Evolutionary conservation across 1,284 basidiomycete species (phyloP).

Genomic region (Irpex sp.): DNA sequence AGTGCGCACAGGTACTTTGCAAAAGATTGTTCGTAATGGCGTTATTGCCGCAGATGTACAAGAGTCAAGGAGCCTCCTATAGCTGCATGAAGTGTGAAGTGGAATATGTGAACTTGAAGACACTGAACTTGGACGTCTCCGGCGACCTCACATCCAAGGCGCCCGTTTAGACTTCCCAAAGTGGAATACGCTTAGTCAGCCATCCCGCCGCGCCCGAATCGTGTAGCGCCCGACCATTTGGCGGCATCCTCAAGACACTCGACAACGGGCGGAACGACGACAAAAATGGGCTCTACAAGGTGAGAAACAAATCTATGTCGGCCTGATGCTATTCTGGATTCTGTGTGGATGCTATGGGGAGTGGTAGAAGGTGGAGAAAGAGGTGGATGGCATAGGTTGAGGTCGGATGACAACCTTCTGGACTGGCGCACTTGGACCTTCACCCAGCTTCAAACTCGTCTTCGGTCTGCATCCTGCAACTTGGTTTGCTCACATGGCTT

Average conservation of each 20-base stretch:
- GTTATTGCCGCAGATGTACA: no score
- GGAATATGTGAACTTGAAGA: no score
- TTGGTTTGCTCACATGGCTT: neutral
- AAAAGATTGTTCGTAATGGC: no score
- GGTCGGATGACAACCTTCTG: slow-evolving; percentile 34
- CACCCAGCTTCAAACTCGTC: neutral
- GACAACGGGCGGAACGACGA: slow-evolving; percentile 29
- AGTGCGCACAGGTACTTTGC: no score
- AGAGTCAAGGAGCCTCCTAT: no score
- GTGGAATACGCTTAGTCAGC: slow-evolving; percentile 5
- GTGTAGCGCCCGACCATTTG: slow-evolving; percentile 1
- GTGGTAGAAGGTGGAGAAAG: slow-evolving; percentile 18
- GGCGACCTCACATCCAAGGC: no score
- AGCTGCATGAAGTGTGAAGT: no score
- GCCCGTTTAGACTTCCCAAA: neutral
- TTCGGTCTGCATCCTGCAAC: neutral
- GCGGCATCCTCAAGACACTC: slow-evolving; percentile 26
- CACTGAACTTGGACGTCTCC: neutral
- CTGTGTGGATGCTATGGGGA: slow-evolving; percentile 14
- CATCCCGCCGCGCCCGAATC: neutral
- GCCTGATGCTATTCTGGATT: slow-evolving; percentile 12
- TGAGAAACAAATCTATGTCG: slow-evolving; percentile 36
- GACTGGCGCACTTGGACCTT: neutral
- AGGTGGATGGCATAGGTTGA: slow-evolving; percentile 32
- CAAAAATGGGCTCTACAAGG: slow-evolving; percentile 75